phyloP scores from a whole-genome alignment of 495 filamentous ascomycete genomes.

The Elasticomyces elasticus region DNA sequence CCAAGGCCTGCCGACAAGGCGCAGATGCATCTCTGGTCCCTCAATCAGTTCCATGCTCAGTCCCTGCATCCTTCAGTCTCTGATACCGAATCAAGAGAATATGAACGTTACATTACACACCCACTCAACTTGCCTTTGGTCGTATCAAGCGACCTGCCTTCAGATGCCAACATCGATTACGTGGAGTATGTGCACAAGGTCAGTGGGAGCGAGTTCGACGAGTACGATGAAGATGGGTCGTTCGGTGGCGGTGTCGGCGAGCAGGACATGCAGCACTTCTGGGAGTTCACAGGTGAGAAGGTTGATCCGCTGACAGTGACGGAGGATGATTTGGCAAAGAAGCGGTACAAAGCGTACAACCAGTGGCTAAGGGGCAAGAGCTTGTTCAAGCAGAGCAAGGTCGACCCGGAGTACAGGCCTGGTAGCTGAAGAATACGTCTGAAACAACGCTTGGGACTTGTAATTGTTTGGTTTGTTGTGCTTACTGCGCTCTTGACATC shows the following conservation, averaged over 20 bases:
- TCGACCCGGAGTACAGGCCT: conserved; percentile 34
- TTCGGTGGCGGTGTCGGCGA: conserved; percentile 35
- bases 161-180: conserved; percentile 52
- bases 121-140: conserved; percentile 84
- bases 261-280: conserved; percentile 64
- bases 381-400: conserved; percentile 71
- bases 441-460: too few species aligned
- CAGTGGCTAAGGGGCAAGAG: conserved; percentile 91
- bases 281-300: conserved; percentile 60
- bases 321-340: conserved; percentile 74
- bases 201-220: conserved; percentile 26
- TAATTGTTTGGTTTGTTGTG: too few species aligned
- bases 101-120: conserved; percentile 82
- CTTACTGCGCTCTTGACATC: too few species aligned
- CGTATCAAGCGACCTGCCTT: conserved; percentile 55
- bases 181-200: conserved; percentile 57
- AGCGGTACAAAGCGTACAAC: conserved; percentile 88
- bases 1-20: conserved; percentile 31
- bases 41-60: conserved; percentile 71
- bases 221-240: conserved; percentile 10
- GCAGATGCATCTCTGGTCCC: conserved; percentile 59
- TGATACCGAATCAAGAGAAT: conserved; percentile 67
- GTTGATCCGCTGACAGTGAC: conserved; percentile 83
- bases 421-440: not conserved
- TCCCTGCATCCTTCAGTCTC: conserved; percentile 72